Conservation (phyloP, 129 eudicot species). For the Solidago caesia region DNA sequence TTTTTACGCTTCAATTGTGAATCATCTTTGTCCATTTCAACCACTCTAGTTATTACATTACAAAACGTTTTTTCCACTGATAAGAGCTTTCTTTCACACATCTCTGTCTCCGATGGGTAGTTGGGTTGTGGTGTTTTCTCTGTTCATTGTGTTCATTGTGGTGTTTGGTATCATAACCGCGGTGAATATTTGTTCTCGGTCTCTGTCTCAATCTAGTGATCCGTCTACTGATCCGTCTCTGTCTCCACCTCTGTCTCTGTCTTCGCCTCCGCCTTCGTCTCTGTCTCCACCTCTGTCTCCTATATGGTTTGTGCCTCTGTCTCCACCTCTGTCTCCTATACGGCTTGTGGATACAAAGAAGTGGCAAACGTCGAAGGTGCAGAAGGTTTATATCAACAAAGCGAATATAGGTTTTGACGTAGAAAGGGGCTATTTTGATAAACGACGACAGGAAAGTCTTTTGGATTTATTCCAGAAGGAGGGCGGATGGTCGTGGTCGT, state of each 20-base stretch:
- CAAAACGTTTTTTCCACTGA: too few relatives aligned
- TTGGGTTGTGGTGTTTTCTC: background rate
- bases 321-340: background rate
- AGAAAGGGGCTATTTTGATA: constrained; percentile 2
- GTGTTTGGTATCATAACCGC: background rate
- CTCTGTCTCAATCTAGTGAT: too few relatives aligned
- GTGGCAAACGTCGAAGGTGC: background rate
- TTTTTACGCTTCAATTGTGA: too few relatives aligned
- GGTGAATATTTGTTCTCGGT: background rate
- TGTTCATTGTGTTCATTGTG: background rate
- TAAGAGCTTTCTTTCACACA: too few relatives aligned
- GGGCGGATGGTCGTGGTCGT: background rate
- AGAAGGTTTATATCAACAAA: background rate
- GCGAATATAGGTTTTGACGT: background rate
- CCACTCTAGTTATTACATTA: too few relatives aligned
- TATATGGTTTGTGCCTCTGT: background rate
- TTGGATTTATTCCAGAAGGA: background rate
- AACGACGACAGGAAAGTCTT: background rate
- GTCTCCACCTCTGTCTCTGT: background rate
- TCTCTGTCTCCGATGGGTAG: background rate
- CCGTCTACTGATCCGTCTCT: background rate
- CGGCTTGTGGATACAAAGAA: background rate
- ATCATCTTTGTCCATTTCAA: too few relatives aligned
- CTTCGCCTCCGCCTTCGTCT: background rate
- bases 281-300: background rate